phyloP scores from a whole-genome alignment of 176 grass and related monocot species.

The Eleusine indica region DNA sequence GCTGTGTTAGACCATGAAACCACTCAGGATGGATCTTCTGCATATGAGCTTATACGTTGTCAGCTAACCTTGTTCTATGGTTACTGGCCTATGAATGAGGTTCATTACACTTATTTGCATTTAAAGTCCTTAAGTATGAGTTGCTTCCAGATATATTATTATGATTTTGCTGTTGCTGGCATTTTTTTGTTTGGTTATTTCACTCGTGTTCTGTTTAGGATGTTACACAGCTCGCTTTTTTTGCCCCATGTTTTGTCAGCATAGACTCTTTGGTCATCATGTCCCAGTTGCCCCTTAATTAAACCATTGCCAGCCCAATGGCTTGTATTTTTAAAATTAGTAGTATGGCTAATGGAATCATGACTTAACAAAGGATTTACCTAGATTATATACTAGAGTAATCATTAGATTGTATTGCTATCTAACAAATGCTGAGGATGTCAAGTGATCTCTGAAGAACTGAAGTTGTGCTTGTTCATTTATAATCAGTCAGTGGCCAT shows the following conservation, averaged over 20 bases:
- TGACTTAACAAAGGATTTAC: background rate
- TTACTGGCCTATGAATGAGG: slow-evolving; percentile 95
- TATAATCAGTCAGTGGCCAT: background rate
- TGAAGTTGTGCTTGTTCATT: slow-evolving; percentile 6
- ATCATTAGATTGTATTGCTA: background rate
- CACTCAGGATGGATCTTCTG: slow-evolving; percentile 42
- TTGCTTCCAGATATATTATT: background rate
- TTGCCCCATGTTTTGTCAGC: background rate
- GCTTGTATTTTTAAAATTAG: background rate
- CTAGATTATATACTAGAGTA: background rate
- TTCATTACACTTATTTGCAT: slow-evolving; percentile 24
- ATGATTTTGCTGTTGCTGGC: background rate
- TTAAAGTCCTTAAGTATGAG: background rate
- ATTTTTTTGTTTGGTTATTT: background rate
- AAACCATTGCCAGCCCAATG: background rate
- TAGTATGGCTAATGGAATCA: background rate
- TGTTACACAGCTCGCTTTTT: background rate
- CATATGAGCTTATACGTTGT: slow-evolving; percentile 79
- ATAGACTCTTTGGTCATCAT: background rate
- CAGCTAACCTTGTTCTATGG: slow-evolving; percentile 76
- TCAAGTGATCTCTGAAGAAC: background rate
- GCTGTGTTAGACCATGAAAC: slow-evolving; percentile 58
- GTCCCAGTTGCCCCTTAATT: background rate
- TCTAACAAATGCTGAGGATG: background rate
- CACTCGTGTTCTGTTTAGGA: background rate